These are phyloP conservation scores for Aspergillus sp. DNA, from an alignment of 2,329 filamentous ascomycete genomes.

Conservation along the genomic window DNA sequence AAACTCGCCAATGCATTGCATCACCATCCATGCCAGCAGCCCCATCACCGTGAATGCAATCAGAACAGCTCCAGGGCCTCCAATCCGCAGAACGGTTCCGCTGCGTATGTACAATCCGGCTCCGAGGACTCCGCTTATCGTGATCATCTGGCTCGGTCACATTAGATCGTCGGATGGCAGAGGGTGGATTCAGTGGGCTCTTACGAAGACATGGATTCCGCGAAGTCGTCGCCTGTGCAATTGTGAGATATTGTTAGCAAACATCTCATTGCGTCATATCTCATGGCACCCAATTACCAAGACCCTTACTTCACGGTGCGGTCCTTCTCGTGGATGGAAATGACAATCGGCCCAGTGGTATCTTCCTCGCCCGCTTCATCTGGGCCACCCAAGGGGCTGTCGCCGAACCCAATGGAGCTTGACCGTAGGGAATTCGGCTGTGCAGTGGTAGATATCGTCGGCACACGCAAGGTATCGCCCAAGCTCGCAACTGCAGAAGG, in stretches of 20 bases:
- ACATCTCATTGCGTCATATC: neutral
- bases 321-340: constrained; percentile 9
- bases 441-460: neutral
- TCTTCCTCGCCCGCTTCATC: neutral
- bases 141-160: constrained; percentile 31
- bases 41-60: constrained; percentile 35
- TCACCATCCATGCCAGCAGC: constrained; percentile 33
- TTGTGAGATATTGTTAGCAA: constrained; percentile 1
- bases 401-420: constrained; percentile 1
- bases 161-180: neutral
- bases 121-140: constrained; percentile 36
- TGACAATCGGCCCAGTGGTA: neutral
- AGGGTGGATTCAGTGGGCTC: neutral
- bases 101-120: constrained; percentile 33
- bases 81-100: constrained; percentile 33
- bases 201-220: constrained; percentile 28
- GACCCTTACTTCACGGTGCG: constrained; percentile 18
- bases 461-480: constrained; percentile 5
- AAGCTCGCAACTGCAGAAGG: neutral
- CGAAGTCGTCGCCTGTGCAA: constrained; percentile 17
- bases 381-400: neutral
- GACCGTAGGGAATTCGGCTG: constrained; percentile 6
- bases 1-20: constrained; percentile 43
- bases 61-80: constrained; percentile 33
- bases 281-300: neutral